These are phyloP conservation scores for Thielaviopsis musarum DNA, from an alignment of 2,329 filamentous ascomycete species.

Conservation along the genomic window DNA sequence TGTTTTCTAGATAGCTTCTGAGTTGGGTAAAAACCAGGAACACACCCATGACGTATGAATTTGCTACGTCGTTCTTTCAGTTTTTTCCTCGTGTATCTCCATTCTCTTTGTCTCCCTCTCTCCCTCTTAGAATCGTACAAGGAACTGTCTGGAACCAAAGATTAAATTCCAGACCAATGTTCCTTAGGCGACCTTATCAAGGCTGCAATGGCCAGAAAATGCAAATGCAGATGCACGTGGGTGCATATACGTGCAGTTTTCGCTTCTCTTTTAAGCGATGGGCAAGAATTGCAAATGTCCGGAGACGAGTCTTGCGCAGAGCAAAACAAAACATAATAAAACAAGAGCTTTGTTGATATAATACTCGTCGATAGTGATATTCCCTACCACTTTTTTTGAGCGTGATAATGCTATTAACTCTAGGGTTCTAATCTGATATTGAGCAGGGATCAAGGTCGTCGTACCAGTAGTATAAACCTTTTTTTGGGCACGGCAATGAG, in stretches of 20 bases:
- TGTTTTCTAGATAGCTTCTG: too few species aligned
- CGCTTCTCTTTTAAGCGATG: background rate
- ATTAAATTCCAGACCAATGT: too few species aligned
- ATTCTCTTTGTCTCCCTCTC: too few species aligned
- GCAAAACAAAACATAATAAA: background rate
- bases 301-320: background rate
- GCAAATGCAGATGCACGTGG: background rate
- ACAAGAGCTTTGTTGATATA: background rate
- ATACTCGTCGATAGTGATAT: background rate
- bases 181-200: too few species aligned
- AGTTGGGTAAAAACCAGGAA: too few species aligned
- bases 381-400: too few species aligned
- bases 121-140: too few species aligned
- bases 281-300: background rate
- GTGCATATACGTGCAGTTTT: background rate
- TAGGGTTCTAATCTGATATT: background rate
- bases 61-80: too few species aligned
- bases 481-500: background rate
- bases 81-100: too few species aligned
- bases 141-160: too few species aligned
- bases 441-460: background rate
- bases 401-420: background rate
- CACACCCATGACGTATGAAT: too few species aligned
- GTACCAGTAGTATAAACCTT: background rate
- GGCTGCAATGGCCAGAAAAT: background rate